phyloP scores from a whole-genome alignment of 2,329 filamentous ascomycete species.

The Thielaviopsis musarum region DNA sequence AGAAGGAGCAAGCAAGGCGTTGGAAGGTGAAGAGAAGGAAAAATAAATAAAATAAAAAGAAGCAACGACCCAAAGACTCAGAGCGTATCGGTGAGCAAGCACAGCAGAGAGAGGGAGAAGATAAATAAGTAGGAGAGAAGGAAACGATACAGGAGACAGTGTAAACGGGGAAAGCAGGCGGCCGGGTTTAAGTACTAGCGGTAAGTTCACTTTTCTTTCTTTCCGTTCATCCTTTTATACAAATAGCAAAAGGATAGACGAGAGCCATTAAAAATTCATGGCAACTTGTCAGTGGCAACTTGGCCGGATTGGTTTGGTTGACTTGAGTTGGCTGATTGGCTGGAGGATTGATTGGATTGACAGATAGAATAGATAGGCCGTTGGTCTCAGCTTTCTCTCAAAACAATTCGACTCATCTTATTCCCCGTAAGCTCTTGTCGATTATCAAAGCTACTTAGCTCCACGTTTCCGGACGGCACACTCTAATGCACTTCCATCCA shows the following conservation, averaged over 20 bases:
- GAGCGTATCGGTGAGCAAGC: background rate
- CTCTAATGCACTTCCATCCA: background rate
- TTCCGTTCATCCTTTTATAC: background rate
- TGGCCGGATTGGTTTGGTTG: background rate
- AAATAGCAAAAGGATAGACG: background rate
- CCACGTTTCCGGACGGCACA: background rate
- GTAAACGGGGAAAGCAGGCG: background rate
- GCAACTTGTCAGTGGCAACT: background rate
- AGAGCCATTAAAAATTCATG: background rate
- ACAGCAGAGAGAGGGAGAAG: background rate
- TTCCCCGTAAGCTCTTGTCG: background rate
- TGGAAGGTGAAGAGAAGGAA: background rate
- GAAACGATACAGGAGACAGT: background rate
- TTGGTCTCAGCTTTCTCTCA: background rate
- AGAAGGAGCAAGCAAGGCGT: background rate
- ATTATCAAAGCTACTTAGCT: background rate
- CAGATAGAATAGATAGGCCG: background rate
- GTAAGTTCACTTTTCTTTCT: background rate
- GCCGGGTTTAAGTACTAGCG: background rate
- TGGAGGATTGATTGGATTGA: background rate
- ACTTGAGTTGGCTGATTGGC: background rate
- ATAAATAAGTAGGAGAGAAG: background rate
- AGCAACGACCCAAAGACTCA: background rate
- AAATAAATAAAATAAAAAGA: background rate
- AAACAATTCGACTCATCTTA: background rate